Conservation (phyloP, 257 asterid species). For the Nicotiana otophora region DNA sequence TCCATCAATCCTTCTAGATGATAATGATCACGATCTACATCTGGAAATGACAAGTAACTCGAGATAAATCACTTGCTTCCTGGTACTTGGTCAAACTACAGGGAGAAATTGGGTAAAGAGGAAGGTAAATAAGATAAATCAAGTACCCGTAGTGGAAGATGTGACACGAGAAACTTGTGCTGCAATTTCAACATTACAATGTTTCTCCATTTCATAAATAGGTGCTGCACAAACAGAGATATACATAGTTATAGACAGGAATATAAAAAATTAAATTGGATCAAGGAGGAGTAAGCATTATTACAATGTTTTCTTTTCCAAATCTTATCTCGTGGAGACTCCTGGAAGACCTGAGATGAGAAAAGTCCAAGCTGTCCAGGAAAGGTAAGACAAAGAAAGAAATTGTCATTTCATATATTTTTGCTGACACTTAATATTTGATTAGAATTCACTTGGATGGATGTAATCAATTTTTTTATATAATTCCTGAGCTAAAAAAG, state of each 20-base stretch:
- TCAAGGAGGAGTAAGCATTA: constrained; percentile 8
- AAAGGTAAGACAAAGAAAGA: not conserved
- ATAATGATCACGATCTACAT: constrained; percentile 75
- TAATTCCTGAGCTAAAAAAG: not conserved
- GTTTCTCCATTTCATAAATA: constrained; percentile 92
- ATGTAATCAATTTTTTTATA: not conserved
- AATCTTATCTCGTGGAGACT: constrained; percentile 84
- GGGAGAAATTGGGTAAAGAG: not conserved
- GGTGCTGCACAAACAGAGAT: constrained; percentile 62
- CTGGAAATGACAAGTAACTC: constrained; percentile 32
- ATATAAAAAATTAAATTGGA: constrained; percentile 7
- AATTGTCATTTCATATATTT: not conserved
- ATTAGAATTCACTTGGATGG: not conserved
- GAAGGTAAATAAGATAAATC: constrained; percentile 14
- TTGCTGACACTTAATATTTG: not conserved
- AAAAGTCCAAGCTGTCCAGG: constrained; percentile 87
- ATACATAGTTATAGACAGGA: constrained; percentile 22
- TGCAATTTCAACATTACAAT: constrained; percentile 89
- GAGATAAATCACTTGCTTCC: constrained; percentile 4
- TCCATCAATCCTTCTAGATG: constrained; percentile 92
- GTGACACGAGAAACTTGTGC: constrained; percentile 82
- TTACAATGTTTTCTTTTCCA: constrained; percentile 93
- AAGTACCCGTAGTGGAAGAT: constrained; percentile 60
- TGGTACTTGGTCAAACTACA: constrained; percentile 6
- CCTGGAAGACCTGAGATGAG: constrained; percentile 97